Evolutionary conservation across 192 early-diverging fungal genomes (phyloP), one percentile per base, ranked within the genome.

Genomic region (Geranomyces michiganensis): DNA sequence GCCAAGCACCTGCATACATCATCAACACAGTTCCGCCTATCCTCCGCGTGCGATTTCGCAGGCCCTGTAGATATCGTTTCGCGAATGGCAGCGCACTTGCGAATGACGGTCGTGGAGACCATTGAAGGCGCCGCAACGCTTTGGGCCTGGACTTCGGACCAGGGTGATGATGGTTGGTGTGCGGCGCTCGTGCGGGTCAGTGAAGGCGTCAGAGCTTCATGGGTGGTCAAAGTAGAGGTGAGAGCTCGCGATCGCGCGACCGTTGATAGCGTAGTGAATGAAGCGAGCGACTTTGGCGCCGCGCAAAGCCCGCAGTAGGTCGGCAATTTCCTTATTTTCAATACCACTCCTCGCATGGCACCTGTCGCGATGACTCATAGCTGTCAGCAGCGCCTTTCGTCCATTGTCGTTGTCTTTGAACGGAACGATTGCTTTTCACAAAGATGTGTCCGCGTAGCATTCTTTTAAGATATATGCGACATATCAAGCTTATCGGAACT

Each of bases 111-210:
- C 1, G 66, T 68, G 0, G 47, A 68, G 22, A 22, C n/a, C 22
- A 33, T 68, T 22, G 66, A 56, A 26, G 24, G 36, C 22, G 66
- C 66, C 8, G 66, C 26, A 48, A 68, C 66, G 14, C 36, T 68
- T 1, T 64, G 62, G 62, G 44, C 21, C 7, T 64, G 62, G 62
- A 45, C 41, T 4, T 31, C 15, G n/a, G 62, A 17, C 4, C 41
- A 45, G n/a, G 62, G 44, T 15, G 44, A 64, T 13, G 17, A 41
- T 3, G 14, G 21, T 31, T 64, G 62, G 62, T 64, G 62, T 21
- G 62, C 62, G 44, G 62, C 62, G 33, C 62, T 64, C 5, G 43
- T 64, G 15, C 15, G 62, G 21, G 62, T 64, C 41, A 29, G 26
- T 27, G 4, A 21, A 45, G 44, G 62, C 4, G 41, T 9, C 21